These are phyloP conservation scores for Aureobasidium sp. DNA, from an alignment of 2,329 filamentous ascomycete species.

Conservation along the genomic window DNA sequence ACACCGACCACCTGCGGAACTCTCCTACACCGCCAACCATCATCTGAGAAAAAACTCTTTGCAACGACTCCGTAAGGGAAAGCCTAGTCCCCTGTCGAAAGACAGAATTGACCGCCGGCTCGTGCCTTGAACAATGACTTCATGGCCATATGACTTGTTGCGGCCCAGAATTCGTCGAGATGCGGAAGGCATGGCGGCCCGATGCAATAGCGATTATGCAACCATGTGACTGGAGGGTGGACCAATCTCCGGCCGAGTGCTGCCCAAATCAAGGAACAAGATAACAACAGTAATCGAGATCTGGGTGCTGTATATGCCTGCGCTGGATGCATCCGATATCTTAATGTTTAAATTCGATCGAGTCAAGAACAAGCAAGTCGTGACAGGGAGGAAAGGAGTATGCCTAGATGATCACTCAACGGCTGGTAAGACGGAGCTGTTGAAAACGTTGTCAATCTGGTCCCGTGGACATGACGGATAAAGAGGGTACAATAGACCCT, in stretches of 20 bases:
- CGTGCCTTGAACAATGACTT: slow-evolving; percentile 4
- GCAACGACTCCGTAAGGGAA: not conserved
- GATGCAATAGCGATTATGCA: not conserved
- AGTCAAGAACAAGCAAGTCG: not conserved
- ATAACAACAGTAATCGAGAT: slow-evolving; percentile 5
- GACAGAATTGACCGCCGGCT: slow-evolving; percentile 1
- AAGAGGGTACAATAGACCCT: slow-evolving; percentile 1
- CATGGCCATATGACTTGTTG: slow-evolving; percentile 1
- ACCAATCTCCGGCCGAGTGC: not conserved
- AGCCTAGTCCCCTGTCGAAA: slow-evolving; percentile 5
- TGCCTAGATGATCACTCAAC: not conserved
- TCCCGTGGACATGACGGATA: not conserved
- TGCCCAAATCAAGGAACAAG: slow-evolving; percentile 4
- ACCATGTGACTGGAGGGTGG: slow-evolving; percentile 9
- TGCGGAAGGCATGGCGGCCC: not conserved
- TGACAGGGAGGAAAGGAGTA: not conserved
- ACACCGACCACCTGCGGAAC: not conserved
- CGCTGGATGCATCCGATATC: not conserved
- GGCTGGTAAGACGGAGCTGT: slow-evolving; percentile 1
- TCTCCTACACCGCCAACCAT: not conserved
- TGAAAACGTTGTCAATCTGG: slow-evolving; percentile 1
- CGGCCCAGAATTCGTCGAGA: not conserved
- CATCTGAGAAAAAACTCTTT: not conserved
- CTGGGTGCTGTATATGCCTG: not conserved
- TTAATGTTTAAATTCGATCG: slow-evolving; percentile 1